Percentiles rank a stretch among this genome's conserved stretches.
Conservation (phyloP, 2,329 filamentous ascomycete genomes). For the Macrophomina phaseolina region DNA sequence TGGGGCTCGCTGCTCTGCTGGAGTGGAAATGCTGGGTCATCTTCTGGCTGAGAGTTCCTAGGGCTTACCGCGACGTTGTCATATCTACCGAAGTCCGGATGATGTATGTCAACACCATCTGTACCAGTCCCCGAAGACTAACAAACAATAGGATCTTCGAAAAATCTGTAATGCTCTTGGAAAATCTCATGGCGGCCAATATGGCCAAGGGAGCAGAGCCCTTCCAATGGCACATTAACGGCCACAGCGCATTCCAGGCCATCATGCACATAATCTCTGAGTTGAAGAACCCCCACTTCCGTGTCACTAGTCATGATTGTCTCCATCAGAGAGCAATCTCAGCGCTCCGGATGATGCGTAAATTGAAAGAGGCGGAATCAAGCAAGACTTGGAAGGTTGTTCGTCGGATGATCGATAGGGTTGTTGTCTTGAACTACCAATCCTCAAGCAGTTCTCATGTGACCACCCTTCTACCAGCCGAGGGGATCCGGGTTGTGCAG, state of each 20-base stretch:
- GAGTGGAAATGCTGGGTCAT: constrained; percentile 46
- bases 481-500: neutral
- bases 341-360: constrained; percentile 39
- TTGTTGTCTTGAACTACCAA: constrained; percentile 30
- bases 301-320: constrained; percentile 34
- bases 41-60: constrained; percentile 46
- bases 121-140: neutral
- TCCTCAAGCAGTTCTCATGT: neutral
- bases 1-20: constrained; percentile 40
- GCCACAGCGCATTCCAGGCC: constrained; percentile 29
- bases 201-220: constrained; percentile 38
- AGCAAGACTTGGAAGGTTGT: constrained; percentile 44
- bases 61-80: neutral
- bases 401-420: constrained; percentile 46
- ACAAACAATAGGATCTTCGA: neutral
- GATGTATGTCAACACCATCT: neutral
- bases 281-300: constrained; percentile 42
- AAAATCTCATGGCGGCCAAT: constrained; percentile 37
- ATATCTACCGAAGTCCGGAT: neutral
- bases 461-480: neutral
- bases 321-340: constrained; percentile 33
- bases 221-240: constrained; percentile 46
- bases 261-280: constrained; percentile 48
- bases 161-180: constrained; percentile 9
- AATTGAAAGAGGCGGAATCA: constrained; percentile 39